Percentiles rank a stretch among this genome's conserved stretches.
Conservation (phyloP, 345 rosid species). For the Populus alba region DNA sequence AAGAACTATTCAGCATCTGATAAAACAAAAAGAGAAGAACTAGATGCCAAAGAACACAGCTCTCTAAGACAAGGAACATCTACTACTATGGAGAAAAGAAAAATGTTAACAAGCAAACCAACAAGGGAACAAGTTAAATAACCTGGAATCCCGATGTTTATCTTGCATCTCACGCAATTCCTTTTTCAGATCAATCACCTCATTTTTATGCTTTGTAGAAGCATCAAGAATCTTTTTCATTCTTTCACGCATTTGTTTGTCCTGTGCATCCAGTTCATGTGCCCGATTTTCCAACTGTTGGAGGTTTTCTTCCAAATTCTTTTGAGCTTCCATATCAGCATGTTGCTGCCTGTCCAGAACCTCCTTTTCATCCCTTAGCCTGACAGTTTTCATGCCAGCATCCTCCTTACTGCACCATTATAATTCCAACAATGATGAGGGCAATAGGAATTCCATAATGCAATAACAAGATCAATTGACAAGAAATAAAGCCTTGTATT, state of each 20-base stretch:
- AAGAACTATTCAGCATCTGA: not conserved
- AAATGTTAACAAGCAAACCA: constrained; percentile 17
- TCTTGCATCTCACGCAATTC: constrained; percentile 74
- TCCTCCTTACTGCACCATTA: constrained; percentile 76
- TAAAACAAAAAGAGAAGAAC: not conserved
- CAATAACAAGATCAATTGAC: not conserved
- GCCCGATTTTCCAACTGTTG: constrained; percentile 80
- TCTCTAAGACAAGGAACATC: not conserved
- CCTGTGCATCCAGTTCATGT: constrained; percentile 70
- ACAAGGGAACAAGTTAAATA: constrained; percentile 10
- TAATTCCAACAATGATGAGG: constrained; percentile 2
- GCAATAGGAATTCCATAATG: not conserved
- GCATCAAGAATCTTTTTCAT: constrained; percentile 55
- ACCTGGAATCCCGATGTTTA: constrained; percentile 75
- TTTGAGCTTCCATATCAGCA: constrained; percentile 81
- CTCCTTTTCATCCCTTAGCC: constrained; percentile 92
- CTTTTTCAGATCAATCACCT: constrained; percentile 52
- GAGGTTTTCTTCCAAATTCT: constrained; percentile 91
- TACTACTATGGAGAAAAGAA: not conserved
- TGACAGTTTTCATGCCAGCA: constrained; percentile 86
- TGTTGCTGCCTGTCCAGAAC: constrained; percentile 89
- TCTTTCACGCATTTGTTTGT: constrained; percentile 69
- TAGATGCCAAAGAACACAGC: not conserved
- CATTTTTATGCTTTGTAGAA: constrained; percentile 59
- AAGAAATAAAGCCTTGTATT: no score